phyloP scores from a whole-genome alignment of 225 moss, liverwort and hornwort species.

The Polytrichum formosum region DNA sequence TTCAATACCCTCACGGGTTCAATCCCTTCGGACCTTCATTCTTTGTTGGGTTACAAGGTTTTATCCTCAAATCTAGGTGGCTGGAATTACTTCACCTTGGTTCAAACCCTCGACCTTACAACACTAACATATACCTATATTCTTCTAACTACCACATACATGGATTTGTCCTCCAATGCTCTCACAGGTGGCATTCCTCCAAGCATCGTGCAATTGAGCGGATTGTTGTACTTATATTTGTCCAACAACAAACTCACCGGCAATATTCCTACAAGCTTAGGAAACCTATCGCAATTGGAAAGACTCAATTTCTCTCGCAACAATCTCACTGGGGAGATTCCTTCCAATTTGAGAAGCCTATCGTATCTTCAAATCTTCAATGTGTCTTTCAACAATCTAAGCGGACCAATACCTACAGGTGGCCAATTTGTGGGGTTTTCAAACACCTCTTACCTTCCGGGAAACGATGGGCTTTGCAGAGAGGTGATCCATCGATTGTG shows the following conservation, averaged over 20 bases:
- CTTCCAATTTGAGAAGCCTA: background rate
- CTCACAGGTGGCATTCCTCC: too few relatives aligned
- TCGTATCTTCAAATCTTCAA: conserved; percentile 1
- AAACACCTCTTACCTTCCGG: background rate
- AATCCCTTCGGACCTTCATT: background rate
- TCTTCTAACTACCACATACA: background rate
- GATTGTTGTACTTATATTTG: too few relatives aligned
- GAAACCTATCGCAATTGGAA: background rate
- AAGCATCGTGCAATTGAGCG: too few relatives aligned
- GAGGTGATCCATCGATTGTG: background rate
- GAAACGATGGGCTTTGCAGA: conserved; percentile 9
- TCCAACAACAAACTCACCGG: background rate
- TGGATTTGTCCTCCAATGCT: conserved; percentile 5
- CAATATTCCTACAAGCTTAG: background rate
- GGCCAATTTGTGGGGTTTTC: background rate
- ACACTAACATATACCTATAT: background rate
- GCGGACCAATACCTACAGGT: background rate
- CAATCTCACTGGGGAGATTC: background rate
- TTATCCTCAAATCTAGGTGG: too few relatives aligned
- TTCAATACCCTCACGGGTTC: background rate
- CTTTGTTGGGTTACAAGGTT: conserved; percentile 3
- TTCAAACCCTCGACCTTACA: too few relatives aligned
- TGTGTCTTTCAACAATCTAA: conserved; percentile 13
- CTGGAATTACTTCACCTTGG: too few relatives aligned
- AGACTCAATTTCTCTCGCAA: background rate